Conservation (phyloP, 225 moss, liverwort and hornwort species). For the Polytrichum commune region DNA sequence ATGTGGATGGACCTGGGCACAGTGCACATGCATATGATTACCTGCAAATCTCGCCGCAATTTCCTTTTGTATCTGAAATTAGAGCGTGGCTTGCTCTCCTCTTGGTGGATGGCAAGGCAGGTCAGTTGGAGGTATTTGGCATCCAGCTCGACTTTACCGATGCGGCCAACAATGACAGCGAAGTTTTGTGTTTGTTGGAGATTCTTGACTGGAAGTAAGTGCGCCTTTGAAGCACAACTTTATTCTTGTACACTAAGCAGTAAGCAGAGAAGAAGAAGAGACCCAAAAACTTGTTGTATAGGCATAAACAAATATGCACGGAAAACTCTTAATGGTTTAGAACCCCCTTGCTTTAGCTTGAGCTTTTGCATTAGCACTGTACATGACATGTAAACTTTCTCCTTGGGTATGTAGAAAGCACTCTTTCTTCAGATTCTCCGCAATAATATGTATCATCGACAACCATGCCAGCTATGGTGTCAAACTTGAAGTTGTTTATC, state of each 20-base stretch:
- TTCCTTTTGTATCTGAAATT: slow-evolving; percentile 78
- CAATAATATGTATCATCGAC: slow-evolving; percentile 19
- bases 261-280: neutral
- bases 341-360: neutral
- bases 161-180: slow-evolving; percentile 74
- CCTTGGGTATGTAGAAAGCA: slow-evolving; percentile 10
- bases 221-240: slow-evolving; percentile 28
- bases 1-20: slow-evolving; percentile 74
- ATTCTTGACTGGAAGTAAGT: slow-evolving; percentile 93
- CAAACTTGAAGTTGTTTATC: slow-evolving; percentile 16
- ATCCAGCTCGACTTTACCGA: slow-evolving; percentile 85
- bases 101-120: slow-evolving; percentile 52
- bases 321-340: slow-evolving; percentile 11
- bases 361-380: slow-evolving; percentile 25
- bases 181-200: slow-evolving; percentile 81
- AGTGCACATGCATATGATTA: slow-evolving; percentile 76
- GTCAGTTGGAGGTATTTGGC: slow-evolving; percentile 74
- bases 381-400: slow-evolving; percentile 30
- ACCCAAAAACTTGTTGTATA: slow-evolving; percentile 24
- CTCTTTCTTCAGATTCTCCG: slow-evolving; percentile 13
- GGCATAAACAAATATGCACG: slow-evolving; percentile 25
- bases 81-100: slow-evolving; percentile 86
- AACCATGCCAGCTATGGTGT: slow-evolving; percentile 14
- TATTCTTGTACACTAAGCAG: slow-evolving; percentile 38
- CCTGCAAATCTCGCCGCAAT: slow-evolving; percentile 72